Evolutionary conservation across 164 flowering plant genomes (phyloP).

Genomic region (Tinospora cordifolia): DNA sequence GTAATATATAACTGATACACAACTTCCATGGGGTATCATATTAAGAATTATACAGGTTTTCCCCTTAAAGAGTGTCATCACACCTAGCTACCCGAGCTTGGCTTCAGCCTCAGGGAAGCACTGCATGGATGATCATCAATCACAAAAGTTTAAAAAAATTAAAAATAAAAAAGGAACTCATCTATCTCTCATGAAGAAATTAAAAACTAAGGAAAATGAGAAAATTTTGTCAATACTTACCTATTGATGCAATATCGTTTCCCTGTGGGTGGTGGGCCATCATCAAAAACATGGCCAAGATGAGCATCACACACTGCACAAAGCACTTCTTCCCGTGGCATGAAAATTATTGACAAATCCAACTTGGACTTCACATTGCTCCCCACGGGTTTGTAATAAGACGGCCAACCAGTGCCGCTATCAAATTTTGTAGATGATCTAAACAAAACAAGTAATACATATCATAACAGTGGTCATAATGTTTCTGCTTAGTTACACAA

Average conservation of each 20-base stretch:
- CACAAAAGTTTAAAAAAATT: slow-evolving; percentile 12
- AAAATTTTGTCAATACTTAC: slow-evolving; percentile 21
- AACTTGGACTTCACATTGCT: slow-evolving; percentile 71
- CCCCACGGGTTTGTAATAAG: slow-evolving; percentile 70
- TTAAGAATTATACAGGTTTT: neutral
- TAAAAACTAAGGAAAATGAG: neutral
- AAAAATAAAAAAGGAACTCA: too few relatives aligned
- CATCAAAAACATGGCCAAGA: slow-evolving; percentile 90
- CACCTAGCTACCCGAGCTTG: slow-evolving; percentile 19
- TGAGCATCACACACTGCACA: slow-evolving; percentile 80
- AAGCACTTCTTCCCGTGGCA: slow-evolving; percentile 83
- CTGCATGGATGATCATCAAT: slow-evolving; percentile 32
- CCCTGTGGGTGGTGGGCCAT: slow-evolving; percentile 93
- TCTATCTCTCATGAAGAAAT: neutral
- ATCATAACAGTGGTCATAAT: too few relatives aligned
- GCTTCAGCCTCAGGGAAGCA: slow-evolving; percentile 60
- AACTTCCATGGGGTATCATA: neutral
- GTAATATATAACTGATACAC: neutral
- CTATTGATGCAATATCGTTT: slow-evolving; percentile 86
- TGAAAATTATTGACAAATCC: slow-evolving; percentile 80
- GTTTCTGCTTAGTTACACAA: neutral
- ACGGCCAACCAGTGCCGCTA: slow-evolving; percentile 98
- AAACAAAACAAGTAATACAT: slow-evolving; percentile 1
- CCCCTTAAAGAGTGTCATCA: neutral
- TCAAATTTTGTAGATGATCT: slow-evolving; percentile 92